These are phyloP conservation scores for Cadophora sp. DNA, from an alignment of 2,329 filamentous ascomycete species.

Conservation along the genomic window DNA sequence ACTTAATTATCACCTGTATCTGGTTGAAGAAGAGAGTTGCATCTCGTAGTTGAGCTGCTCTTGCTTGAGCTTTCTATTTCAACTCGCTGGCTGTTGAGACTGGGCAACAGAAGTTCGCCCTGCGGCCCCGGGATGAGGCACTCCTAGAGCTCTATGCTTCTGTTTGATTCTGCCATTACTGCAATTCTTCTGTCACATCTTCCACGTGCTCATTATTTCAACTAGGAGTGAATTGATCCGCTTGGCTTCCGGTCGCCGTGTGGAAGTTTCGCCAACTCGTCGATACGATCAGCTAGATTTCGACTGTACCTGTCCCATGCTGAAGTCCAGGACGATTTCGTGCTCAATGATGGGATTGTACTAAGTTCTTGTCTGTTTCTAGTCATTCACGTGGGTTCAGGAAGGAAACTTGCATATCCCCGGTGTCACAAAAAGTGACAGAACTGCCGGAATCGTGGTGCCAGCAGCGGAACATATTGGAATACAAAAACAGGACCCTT, in stretches of 20 bases:
- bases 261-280: background rate
- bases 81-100: background rate
- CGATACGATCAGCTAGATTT: background rate
- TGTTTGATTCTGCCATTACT: background rate
- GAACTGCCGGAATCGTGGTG: background rate
- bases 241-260: background rate
- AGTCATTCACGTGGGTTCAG: background rate
- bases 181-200: background rate
- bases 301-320: background rate
- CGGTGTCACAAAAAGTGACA: background rate
- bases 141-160: background rate
- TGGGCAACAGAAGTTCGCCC: background rate
- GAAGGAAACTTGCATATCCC: background rate
- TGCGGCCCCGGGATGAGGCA: too few species aligned
- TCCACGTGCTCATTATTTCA: background rate
- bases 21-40: background rate
- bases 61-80: background rate
- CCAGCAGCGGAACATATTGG: background rate
- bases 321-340: background rate
- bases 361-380: background rate
- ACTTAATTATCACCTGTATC: background rate
- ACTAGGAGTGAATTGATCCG: background rate
- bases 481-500: background rate
- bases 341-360: background rate
- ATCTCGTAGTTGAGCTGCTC: background rate